Evolutionary conservation across 345 rosid genomes (phyloP).

Genomic region (Cochlearia excelsa): DNA sequence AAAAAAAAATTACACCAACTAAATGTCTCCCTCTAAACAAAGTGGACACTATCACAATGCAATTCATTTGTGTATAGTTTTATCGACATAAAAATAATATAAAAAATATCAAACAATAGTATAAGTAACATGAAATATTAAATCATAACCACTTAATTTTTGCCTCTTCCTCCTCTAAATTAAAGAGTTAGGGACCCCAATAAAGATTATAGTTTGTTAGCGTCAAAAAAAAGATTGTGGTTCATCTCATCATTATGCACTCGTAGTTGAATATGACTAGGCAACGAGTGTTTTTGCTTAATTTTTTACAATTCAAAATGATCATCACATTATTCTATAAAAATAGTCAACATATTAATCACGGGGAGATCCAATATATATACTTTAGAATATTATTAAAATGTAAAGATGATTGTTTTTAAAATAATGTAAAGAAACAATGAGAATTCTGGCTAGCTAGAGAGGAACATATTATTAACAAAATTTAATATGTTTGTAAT

Average conservation of each 20-base stretch:
- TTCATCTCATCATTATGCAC: conserved; percentile 34
- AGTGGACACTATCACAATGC: conserved; percentile 29
- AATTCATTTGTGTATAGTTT: conserved; percentile 18
- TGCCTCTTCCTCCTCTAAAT: too few species aligned
- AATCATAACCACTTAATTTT: neutral
- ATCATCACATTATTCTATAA: conserved; percentile 18
- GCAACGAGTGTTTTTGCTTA: conserved; percentile 32
- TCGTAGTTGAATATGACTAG: conserved; percentile 37
- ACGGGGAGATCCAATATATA: conserved; percentile 21
- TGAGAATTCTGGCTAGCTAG: too few species aligned
- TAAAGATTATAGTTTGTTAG: conserved; percentile 20
- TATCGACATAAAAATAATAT: conserved; percentile 11
- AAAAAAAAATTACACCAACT: conserved; percentile 13
- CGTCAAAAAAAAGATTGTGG: conserved; percentile 28
- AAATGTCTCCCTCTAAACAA: conserved; percentile 23
- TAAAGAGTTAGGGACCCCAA: conserved; percentile 25
- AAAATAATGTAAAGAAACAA: too few species aligned
- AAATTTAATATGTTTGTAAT: too few species aligned
- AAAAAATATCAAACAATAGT: conserved; percentile 12
- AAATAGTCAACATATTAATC: conserved; percentile 33
- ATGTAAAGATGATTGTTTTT: neutral
- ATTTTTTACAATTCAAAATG: neutral
- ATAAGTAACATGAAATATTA: conserved; percentile 18
- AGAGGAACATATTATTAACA: too few species aligned
- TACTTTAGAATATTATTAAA: conserved; percentile 7